Conservation (phyloP, 139 green algal genomes). For the Volvox reticuliferus region DNA sequence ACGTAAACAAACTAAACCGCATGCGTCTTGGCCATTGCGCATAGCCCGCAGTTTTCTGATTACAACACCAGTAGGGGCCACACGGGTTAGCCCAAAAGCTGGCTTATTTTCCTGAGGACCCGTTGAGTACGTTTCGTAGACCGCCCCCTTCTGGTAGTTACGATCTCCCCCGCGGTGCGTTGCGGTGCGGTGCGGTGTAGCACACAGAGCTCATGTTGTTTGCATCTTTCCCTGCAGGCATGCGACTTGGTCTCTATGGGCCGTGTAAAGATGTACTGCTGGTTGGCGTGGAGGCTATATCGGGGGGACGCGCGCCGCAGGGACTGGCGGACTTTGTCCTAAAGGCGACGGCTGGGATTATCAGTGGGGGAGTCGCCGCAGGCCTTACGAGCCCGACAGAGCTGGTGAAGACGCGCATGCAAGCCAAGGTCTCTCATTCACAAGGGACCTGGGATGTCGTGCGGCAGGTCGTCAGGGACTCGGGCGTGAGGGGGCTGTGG, state of each 20-base stretch:
- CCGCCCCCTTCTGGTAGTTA: no score
- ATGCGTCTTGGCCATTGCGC: no score
- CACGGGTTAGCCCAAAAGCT: no score
- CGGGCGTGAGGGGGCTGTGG: constrained; percentile 54
- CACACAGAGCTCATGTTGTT: no score
- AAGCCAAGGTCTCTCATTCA: not conserved
- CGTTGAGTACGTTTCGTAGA: no score
- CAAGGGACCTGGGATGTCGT: not conserved
- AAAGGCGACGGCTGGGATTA: constrained; percentile 81
- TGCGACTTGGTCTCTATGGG: constrained; percentile 88
- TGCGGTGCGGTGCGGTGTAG: no score
- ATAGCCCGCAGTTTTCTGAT: no score
- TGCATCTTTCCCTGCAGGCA: constrained; percentile 38
- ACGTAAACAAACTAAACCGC: no score
- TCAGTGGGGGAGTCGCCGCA: constrained; percentile 81
- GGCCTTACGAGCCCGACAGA: constrained; percentile 86
- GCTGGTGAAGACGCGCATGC: constrained; percentile 76
- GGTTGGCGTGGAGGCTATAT: not conserved
- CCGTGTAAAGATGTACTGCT: constrained; percentile 70
- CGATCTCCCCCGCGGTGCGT: no score
- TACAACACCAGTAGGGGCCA: no score
- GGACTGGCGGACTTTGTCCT: not conserved
- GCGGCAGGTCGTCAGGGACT: constrained; percentile 29
- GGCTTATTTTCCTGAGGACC: no score
- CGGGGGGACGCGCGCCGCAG: not conserved